These are phyloP conservation scores for Berberis vulgaris DNA, from an alignment of 164 flowering plant species.

Conservation along the genomic window DNA sequence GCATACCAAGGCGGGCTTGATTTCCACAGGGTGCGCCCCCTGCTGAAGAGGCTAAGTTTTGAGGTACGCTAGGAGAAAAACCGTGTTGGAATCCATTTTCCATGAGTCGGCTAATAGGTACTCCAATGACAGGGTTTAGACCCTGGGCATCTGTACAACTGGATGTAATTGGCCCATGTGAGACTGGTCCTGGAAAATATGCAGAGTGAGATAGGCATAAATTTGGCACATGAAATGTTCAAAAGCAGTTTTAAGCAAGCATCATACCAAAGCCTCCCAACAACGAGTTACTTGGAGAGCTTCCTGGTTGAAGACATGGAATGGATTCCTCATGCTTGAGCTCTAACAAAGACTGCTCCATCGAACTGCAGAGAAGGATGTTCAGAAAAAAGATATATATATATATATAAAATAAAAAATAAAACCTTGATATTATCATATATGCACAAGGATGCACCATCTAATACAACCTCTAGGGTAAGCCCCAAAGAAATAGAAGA, in stretches of 20 bases:
- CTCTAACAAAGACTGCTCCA: slow-evolving; percentile 28
- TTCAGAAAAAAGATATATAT: no score
- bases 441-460: neutral
- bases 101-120: slow-evolving; percentile 23
- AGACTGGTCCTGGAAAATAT: slow-evolving; percentile 27
- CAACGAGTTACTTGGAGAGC: slow-evolving; percentile 27
- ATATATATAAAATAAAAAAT: neutral
- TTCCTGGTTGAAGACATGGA: slow-evolving; percentile 20
- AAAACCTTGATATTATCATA: neutral
- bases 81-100: slow-evolving; percentile 33
- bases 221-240: neutral
- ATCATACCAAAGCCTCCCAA: slow-evolving; percentile 25
- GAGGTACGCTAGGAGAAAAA: slow-evolving; percentile 44
- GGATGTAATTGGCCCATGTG: slow-evolving; percentile 26
- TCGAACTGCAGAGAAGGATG: slow-evolving; percentile 25
- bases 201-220: slow-evolving; percentile 2
- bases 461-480: no score
- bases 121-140: slow-evolving; percentile 19
- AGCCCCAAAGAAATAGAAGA: no score
- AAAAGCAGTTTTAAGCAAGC: neutral
- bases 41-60: slow-evolving; percentile 32
- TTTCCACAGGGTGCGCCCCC: slow-evolving; percentile 31
- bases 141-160: slow-evolving; percentile 28
- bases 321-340: slow-evolving; percentile 36
- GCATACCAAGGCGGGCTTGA: slow-evolving; percentile 30